phyloP scores from a whole-genome alignment of 176 grass and related monocot species.

The Neostapfia colusana region DNA sequence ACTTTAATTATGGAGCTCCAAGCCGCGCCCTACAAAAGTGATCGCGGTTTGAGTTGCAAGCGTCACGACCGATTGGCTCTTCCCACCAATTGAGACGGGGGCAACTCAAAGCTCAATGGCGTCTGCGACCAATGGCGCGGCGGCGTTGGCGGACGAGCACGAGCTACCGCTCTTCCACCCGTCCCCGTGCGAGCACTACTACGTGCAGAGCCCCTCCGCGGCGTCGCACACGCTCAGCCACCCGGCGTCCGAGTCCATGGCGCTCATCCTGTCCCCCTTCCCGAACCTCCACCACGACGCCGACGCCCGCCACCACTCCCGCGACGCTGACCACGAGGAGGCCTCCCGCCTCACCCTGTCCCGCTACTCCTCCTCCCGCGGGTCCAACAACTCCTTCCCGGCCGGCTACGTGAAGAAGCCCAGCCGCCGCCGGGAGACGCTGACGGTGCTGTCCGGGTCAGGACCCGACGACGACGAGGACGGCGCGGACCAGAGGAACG shows the following conservation, averaged over 20 bases:
- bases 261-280: slow-evolving; percentile 61
- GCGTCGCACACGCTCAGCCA: slow-evolving; percentile 67
- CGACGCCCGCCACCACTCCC: slow-evolving; percentile 27
- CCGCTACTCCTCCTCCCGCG: slow-evolving; percentile 86
- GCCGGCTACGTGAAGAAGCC: slow-evolving; percentile 43
- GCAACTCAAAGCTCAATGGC: slow-evolving; percentile 21
- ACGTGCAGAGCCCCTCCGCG: slow-evolving; percentile 90
- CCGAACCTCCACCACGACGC: slow-evolving; percentile 51
- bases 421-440: slow-evolving; percentile 31
- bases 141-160: slow-evolving; percentile 41
- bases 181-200: slow-evolving; percentile 75
- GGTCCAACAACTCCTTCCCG: slow-evolving; percentile 85
- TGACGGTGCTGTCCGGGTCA: slow-evolving; percentile 42
- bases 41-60: neutral
- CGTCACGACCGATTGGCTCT: neutral
- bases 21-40: slow-evolving; percentile 23
- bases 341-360: slow-evolving; percentile 72
- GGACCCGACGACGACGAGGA: slow-evolving; percentile 15
- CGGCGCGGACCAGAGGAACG: slow-evolving; percentile 28
- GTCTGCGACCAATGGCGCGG: neutral
- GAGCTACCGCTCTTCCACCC: slow-evolving; percentile 69
- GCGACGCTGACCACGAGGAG: slow-evolving; percentile 32
- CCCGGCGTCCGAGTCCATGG: slow-evolving; percentile 59
- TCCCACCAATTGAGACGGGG: neutral
- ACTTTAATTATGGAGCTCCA: neutral